Percentiles rank a stretch among this genome's conserved stretches.
These are phyloP conservation scores for Galerina sulciceps DNA, from an alignment of 768 basidiomycete species.

Conservation along the genomic window DNA sequence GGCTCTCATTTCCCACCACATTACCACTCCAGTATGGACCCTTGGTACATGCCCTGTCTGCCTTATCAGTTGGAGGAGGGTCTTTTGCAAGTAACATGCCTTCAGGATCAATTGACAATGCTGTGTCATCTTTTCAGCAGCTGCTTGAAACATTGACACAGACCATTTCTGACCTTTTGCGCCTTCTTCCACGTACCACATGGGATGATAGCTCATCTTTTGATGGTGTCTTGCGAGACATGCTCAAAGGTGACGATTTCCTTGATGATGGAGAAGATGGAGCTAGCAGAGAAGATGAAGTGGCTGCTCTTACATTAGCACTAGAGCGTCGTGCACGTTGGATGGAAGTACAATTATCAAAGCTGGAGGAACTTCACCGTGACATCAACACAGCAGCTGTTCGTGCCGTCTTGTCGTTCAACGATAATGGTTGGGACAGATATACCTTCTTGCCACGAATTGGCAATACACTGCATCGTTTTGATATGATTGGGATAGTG, in stretches of 20 bases:
- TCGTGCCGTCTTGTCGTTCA: conserved; percentile 79
- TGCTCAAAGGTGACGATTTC: conserved; percentile 89
- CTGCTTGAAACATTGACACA: conserved; percentile 87
- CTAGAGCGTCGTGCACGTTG: conserved; percentile 89
- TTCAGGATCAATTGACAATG: conserved; percentile 87
- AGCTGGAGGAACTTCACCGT: conserved; percentile 86
- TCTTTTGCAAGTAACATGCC: conserved; percentile 86
- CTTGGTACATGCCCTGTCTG: conserved; percentile 83
- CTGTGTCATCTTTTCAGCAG: conserved; percentile 89
- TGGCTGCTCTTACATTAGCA: conserved; percentile 80
- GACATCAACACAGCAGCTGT: conserved; percentile 91
- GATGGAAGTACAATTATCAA: conserved; percentile 92
- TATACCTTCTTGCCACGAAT: conserved; percentile 69
- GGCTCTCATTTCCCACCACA: conserved; percentile 75
- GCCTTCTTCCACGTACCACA: conserved; percentile 84
- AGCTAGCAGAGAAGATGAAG: conserved; percentile 78
- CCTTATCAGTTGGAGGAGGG: conserved; percentile 83
- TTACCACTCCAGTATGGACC: conserved; percentile 87
- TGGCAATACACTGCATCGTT: conserved; percentile 68
- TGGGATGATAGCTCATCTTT: conserved; percentile 93
- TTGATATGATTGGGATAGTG: conserved; percentile 66
- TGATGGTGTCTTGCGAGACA: conserved; percentile 83
- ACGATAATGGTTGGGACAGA: conserved; percentile 85
- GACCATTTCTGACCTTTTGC: conserved; percentile 85
- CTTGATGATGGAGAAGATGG: conserved; percentile 74